phyloP scores from a whole-genome alignment of 768 basidiomycete species.

The Lyophyllum shimeji region DNA sequence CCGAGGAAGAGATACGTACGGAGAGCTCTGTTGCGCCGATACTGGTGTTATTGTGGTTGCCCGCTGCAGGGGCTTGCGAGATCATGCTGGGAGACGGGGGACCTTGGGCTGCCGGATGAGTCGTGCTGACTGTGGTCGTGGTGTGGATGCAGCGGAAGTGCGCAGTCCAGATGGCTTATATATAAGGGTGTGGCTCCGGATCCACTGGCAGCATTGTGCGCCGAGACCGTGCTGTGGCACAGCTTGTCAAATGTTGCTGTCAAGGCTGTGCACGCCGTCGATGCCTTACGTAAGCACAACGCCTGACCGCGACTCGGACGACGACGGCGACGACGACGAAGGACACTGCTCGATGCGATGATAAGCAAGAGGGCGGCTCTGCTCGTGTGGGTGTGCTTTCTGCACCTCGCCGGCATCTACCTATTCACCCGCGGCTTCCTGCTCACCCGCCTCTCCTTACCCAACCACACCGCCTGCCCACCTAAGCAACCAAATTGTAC shows the following conservation, averaged over 20 bases:
- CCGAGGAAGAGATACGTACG: neutral
- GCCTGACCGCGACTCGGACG: neutral
- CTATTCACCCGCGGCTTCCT: constrained; percentile 94
- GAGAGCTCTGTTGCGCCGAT: neutral
- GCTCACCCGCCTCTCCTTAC: constrained; percentile 71
- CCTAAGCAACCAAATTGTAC: constrained; percentile 41
- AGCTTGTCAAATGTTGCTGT: neutral
- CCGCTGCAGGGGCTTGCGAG: neutral
- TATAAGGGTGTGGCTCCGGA: neutral
- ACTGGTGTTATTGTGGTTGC: neutral
- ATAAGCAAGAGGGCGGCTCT: constrained; percentile 30
- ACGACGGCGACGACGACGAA: neutral
- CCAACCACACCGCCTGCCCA: constrained; percentile 48
- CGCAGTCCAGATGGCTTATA: neutral
- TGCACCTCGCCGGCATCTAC: constrained; percentile 80
- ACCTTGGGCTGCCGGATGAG: neutral
- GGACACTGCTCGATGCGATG: constrained; percentile 12
- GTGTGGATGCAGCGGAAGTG: neutral
- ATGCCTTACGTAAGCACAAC: too few species aligned
- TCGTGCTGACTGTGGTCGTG: neutral
- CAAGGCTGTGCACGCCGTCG: constrained; percentile 1
- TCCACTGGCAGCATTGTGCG: neutral
- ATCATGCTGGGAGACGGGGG: neutral
- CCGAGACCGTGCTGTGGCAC: neutral
- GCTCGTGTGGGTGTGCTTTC: constrained; percentile 57